A percentile compares a stretch with the other conserved stretches of the same genome.
Conservation (phyloP, 768 basidiomycete genomes). For the Russula olivacea region DNA sequence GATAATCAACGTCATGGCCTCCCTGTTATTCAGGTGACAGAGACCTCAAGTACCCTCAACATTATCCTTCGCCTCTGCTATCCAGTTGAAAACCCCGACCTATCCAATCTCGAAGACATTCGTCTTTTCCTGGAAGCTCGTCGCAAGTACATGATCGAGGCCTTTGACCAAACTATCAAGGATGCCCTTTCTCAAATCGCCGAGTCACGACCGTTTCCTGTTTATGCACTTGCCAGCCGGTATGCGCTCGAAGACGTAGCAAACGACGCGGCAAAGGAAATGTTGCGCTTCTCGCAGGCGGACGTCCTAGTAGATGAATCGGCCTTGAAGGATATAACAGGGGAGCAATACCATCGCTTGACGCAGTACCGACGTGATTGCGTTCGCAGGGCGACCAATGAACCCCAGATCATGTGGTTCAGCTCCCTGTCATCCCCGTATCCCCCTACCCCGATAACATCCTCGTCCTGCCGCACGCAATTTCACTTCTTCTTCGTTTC, state of each 20-base stretch:
- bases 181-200: constrained; percentile 12
- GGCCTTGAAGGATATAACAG: constrained; percentile 16
- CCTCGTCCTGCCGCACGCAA: constrained; percentile 17
- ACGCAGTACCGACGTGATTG: constrained; percentile 18
- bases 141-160: constrained; percentile 22
- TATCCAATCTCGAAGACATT: constrained; percentile 13
- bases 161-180: constrained; percentile 15
- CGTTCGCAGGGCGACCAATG: constrained; percentile 12
- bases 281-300: constrained; percentile 6
- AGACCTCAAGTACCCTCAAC: constrained; percentile 11
- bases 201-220: constrained; percentile 12
- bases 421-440: constrained; percentile 14
- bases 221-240: constrained; percentile 21
- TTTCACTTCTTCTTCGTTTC: constrained; percentile 22
- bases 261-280: constrained; percentile 19
- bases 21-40: constrained; percentile 15
- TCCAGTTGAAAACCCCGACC: constrained; percentile 19
- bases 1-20: constrained; percentile 3
- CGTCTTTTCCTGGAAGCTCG: constrained; percentile 18
- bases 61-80: constrained; percentile 21
- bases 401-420: constrained; percentile 18
- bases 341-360: constrained; percentile 15
- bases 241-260: constrained; percentile 20
- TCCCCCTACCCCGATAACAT: constrained; percentile 10
- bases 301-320: neutral